Conservation (phyloP, 805 yeast species). For the Zygotorulaspora chibaensis region DNA sequence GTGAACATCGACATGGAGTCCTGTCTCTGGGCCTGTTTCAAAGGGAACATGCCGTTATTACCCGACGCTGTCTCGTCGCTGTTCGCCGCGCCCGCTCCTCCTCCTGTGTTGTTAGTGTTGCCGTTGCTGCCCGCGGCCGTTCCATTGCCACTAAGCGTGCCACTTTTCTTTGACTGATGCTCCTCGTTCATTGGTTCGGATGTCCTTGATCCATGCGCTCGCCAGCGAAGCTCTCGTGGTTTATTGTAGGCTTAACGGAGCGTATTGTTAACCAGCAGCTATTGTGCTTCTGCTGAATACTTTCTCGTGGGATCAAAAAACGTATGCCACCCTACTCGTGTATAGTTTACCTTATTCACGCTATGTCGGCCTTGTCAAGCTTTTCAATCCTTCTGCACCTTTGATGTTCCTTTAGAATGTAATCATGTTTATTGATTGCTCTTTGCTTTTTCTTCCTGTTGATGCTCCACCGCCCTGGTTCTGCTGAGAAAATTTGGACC, state of each 20-base stretch:
- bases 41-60: background rate
- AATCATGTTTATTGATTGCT: constrained; percentile 1
- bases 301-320: too few relatives aligned
- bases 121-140: background rate
- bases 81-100: background rate
- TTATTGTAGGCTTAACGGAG: too few relatives aligned
- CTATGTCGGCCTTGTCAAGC: too few relatives aligned
- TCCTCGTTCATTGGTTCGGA: background rate
- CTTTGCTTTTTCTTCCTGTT: constrained; percentile 1
- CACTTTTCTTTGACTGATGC: background rate
- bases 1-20: constrained; percentile 25
- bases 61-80: background rate
- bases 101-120: background rate
- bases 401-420: background rate
- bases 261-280: too few relatives aligned
- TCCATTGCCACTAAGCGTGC: background rate
- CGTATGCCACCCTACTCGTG: too few relatives aligned
- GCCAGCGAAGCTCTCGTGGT: too few relatives aligned
- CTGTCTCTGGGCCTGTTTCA: constrained; percentile 15
- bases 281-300: background rate
- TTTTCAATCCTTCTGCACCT: background rate
- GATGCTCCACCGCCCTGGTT: background rate
- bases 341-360: too few relatives aligned
- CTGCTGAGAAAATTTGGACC: background rate
- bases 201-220: too few relatives aligned